These are phyloP conservation scores for Teunomyces barrocoloradensis DNA, from an alignment of 805 yeast species.

Conservation along the genomic window DNA sequence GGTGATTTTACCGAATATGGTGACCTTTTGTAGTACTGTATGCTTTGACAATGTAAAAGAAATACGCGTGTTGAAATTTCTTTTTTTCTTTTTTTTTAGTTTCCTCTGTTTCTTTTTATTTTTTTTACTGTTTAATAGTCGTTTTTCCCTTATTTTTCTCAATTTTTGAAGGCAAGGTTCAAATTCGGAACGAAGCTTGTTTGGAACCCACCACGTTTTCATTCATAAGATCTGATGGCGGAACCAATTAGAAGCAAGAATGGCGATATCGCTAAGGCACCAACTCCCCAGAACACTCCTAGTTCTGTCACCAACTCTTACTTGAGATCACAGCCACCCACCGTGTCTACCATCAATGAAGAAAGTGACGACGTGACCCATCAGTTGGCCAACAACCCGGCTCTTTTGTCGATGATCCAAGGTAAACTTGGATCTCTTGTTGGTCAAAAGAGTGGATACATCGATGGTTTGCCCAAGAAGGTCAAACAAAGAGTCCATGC, in stretches of 20 bases:
- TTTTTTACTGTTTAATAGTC: background rate
- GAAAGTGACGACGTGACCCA: slow-evolving; percentile 44
- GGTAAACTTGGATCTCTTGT: slow-evolving; percentile 82
- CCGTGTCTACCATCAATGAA: slow-evolving; percentile 67
- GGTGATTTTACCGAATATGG: background rate
- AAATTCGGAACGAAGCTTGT: slow-evolving; percentile 2
- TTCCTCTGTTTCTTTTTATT: too few relatives aligned
- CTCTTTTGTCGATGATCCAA: slow-evolving; percentile 81
- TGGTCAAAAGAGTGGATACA: slow-evolving; percentile 85
- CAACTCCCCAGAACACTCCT: slow-evolving; percentile 98
- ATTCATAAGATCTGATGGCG: slow-evolving; percentile 49
- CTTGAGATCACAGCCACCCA: slow-evolving; percentile 59
- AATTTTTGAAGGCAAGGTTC: background rate
- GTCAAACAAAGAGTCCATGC: slow-evolving; percentile 79
- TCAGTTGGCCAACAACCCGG: slow-evolving; percentile 74
- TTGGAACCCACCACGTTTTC: slow-evolving; percentile 1
- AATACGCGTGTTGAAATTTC: slow-evolving; percentile 2
- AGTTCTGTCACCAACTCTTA: slow-evolving; percentile 78
- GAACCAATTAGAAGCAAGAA: slow-evolving; percentile 75
- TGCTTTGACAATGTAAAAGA: background rate
- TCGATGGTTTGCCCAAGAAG: slow-evolving; percentile 66
- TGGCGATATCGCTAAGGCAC: slow-evolving; percentile 84
- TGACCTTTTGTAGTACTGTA: background rate
- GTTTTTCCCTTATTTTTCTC: background rate
- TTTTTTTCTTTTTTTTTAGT: background rate